Conservation (phyloP, 2,329 filamentous ascomycete species). For the Phaeosphaeria sp. region DNA sequence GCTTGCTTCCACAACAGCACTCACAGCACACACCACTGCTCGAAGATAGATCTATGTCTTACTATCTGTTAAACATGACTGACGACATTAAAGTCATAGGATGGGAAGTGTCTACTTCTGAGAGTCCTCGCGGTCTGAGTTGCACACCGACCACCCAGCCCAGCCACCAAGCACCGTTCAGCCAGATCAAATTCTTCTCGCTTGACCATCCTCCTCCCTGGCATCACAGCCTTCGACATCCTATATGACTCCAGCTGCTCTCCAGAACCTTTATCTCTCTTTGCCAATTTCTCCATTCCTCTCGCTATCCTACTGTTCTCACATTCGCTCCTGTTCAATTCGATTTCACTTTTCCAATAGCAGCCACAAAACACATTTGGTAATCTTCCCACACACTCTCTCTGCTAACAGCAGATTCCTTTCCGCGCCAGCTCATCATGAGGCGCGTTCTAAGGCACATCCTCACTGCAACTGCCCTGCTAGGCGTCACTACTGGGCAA, state of each 20-base stretch:
- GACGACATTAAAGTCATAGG: not conserved
- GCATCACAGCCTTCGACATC: not conserved
- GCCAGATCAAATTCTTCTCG: not conserved
- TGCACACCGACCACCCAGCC: not conserved
- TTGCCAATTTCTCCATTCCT: slow-evolving; percentile 6
- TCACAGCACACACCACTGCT: not conserved
- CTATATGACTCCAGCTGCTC: slow-evolving; percentile 2
- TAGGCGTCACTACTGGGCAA: slow-evolving; percentile 1
- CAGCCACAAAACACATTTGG: not conserved
- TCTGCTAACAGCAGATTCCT: slow-evolving; percentile 5
- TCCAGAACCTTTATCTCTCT: not conserved
- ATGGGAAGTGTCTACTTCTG: not conserved
- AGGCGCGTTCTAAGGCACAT: slow-evolving; percentile 7
- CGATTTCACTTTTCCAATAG: not conserved
- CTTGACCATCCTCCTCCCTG: not conserved
- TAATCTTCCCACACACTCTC: not conserved
- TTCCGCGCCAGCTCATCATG: slow-evolving; percentile 3
- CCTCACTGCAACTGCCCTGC: slow-evolving; percentile 1
- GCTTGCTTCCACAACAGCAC: not conserved
- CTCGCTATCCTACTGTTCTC: slow-evolving; percentile 3
- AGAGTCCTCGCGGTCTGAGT: not conserved
- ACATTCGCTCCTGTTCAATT: not conserved
- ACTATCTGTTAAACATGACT: no score
- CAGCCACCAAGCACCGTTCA: not conserved
- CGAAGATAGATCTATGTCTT: no score